Evolutionary conservation across 768 basidiomycete genomes (phyloP), one percentile per base, ranked within the genome.

Genomic region (Suillus clintonianus): DNA sequence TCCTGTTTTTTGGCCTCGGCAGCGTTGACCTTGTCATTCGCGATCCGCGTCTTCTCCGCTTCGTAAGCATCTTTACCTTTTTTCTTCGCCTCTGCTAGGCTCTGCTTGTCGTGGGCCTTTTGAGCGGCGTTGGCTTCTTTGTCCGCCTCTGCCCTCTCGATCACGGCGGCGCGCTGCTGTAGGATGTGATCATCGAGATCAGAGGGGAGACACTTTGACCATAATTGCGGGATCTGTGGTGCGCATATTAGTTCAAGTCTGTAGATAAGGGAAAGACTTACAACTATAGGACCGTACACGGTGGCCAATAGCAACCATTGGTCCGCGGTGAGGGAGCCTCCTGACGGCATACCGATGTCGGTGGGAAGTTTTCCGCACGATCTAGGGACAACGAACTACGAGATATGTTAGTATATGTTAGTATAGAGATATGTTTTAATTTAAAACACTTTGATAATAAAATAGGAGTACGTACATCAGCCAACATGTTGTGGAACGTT

Each of bases 261-360:
- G 32, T 32, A 32, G 32, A 32, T 32, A 32, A 32, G 15, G 27
- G 55, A 24, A 19, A 30, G 24, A 54, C 73, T 47, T 62, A 77
- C 76, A 2, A 67, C 67, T 7, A 77, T 54, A 0, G 76, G 77
- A 0, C 70, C 71, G 24, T 75, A 65, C 22, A 77, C 65, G 1
- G 69, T 74, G 0, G 70, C 70, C 1, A 75, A 64, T 22, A 76
- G 45, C 1, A 72, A 64, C 79, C 77, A 75, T 50, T 77, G 72
- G 58, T 79, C 76, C 1, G 76, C 77, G 8, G 72, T 76, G 3
- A 78, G 63, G 1, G 71, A 76, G 13, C 77, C 76, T 42, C 78
- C 75, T 0, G 73, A 70, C 2, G 78, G 77, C 59, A 69, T 69
- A 22, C 75, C 71, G 11, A 75, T 70, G 1, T 73, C 32, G 10